phyloP scores from a whole-genome alignment of 768 basidiomycete species.

The Lentinus brumalis region DNA sequence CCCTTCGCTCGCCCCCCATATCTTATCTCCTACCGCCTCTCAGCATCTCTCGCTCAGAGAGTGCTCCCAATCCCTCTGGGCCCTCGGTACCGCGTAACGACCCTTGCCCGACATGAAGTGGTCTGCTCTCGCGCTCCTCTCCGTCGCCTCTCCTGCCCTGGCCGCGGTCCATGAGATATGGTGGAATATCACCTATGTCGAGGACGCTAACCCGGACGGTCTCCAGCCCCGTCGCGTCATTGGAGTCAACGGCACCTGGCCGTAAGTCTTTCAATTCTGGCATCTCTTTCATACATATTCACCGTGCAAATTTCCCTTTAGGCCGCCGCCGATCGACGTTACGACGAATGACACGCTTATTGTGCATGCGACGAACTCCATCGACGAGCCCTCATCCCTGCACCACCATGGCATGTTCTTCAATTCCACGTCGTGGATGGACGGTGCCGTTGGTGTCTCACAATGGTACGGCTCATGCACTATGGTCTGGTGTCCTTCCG shows the following conservation, averaged over 20 bases:
- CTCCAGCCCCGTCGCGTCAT: conserved; percentile 74
- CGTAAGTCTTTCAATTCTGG: conserved; percentile 52
- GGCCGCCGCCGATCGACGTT: conserved; percentile 81
- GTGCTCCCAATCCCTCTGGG: background rate
- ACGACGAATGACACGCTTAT: conserved; percentile 70
- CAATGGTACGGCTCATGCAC: conserved; percentile 63
- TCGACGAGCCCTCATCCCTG: conserved; percentile 67
- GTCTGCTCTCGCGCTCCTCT: conserved; percentile 31
- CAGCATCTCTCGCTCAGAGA: background rate
- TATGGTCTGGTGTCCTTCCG: background rate
- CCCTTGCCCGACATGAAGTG: conserved; percentile 17
- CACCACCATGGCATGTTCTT: conserved; percentile 98
- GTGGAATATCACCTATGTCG: conserved; percentile 92
- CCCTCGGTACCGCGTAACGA: background rate
- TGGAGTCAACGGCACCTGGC: conserved; percentile 93
- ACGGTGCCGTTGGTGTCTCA: conserved; percentile 80
- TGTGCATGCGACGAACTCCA: conserved; percentile 73
- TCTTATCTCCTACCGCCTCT: background rate
- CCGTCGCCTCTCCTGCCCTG: conserved; percentile 41
- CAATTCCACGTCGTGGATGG: conserved; percentile 84
- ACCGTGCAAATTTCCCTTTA: conserved; percentile 28
- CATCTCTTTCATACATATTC: background rate
- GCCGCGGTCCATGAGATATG: conserved; percentile 75
- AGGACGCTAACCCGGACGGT: conserved; percentile 82
- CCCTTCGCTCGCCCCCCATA: background rate